Evolutionary conservation across 495 filamentous ascomycete species (phyloP), one percentile per base, ranked within the genome.

Genomic region (Penicillium diatomitis): DNA sequence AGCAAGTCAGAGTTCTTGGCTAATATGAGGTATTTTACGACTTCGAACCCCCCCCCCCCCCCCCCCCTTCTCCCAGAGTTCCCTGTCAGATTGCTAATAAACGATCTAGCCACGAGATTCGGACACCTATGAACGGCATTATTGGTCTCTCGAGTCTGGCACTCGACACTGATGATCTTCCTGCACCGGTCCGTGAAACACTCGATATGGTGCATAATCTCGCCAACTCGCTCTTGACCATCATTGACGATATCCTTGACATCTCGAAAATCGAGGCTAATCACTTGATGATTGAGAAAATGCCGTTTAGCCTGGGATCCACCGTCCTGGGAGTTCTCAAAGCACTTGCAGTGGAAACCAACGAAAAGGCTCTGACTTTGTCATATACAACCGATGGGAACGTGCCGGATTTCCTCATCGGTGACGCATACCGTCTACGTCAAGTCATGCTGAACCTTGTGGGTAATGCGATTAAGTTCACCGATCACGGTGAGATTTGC

Each of bases 201-300:
- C 67, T 95, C 54, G 94, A 90, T 54, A 95, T 94, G 64, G 89
- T 95, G 46, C 90, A 95, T 63, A 89, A 89, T 53, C 80, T 95
- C 3, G 87, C 82, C 0, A 88, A 87, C 54, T 80, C 80, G 4
- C 70, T 94, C 5, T 65, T 94, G 34, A 86, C 82, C 0, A 85
- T 91, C 20, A 91, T 92, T 55, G 90, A 91, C 51, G 87, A 92
- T 54, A 90, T 90, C 41, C 73, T 92, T 4, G 88, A 91, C 56
- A 82, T 90, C 50, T 89, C 85, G 4, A 91, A 91, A 59, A 77
- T 91, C 27, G 79, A 83, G 8, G 71, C 85, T 2, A 76, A 88
- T 6, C 75, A 95, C 48, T 94, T 95, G 69, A 91, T 86, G 3
- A 78, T 92, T 4, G 71, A 77, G 38, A 85, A 89, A 51, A 83